Conservation (phyloP, 2,329 filamentous ascomycete species). For the Penicillium thymicola region DNA sequence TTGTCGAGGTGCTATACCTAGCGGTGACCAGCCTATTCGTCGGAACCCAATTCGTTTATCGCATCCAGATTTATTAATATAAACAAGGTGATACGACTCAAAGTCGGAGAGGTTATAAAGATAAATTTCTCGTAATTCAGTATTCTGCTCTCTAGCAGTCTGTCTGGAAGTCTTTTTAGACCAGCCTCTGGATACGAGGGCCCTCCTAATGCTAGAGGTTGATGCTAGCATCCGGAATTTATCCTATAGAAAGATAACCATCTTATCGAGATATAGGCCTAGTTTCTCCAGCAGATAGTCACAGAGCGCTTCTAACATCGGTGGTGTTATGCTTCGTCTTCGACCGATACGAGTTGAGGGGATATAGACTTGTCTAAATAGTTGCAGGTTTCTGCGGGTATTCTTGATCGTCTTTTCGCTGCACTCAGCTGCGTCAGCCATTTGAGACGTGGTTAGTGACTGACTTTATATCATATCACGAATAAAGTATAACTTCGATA, state of each 20-base stretch:
- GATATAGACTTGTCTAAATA: background rate
- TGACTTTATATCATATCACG: background rate
- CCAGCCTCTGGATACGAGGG: constrained; percentile 13
- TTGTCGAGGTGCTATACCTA: too few species aligned
- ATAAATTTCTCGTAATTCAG: constrained; percentile 37
- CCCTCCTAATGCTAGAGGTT: constrained; percentile 5
- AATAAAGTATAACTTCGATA: background rate
- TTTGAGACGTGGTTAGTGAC: background rate
- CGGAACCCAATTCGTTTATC: background rate
- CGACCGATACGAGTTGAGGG: too few species aligned
- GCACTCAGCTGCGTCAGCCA: background rate
- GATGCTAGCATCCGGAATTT: too few species aligned
- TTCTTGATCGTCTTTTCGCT: background rate
- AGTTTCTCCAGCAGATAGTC: too few species aligned
- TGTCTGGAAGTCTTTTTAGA: constrained; percentile 23
- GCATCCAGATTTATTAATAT: background rate
- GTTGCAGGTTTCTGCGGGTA: background rate
- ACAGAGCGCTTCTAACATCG: too few species aligned
- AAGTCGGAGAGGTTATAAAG: constrained; percentile 33
- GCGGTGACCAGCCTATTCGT: background rate
- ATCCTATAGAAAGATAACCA: too few species aligned
- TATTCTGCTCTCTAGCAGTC: constrained; percentile 33
- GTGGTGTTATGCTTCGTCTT: too few species aligned
- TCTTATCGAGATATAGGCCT: too few species aligned
- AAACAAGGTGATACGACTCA: background rate